A percentile compares a stretch with the other conserved stretches of the same genome.
phyloP scores from a whole-genome alignment of 2,329 filamentous ascomycete species.

The Ophiostoma ips region DNA sequence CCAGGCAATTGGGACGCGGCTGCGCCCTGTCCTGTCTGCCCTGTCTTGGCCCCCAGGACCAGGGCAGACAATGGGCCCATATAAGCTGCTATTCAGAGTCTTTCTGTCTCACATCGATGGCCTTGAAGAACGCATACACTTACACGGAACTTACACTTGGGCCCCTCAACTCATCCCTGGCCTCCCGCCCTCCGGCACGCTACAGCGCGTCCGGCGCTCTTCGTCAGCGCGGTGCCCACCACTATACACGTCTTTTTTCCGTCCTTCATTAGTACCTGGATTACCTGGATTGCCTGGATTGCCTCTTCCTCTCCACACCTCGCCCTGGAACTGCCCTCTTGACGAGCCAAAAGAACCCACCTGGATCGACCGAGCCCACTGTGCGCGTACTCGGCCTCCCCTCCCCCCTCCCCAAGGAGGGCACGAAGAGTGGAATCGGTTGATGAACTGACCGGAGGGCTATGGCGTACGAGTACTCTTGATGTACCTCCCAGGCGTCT shows the following conservation, averaged over 20 bases:
- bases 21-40: too few species aligned
- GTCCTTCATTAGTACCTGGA: not conserved
- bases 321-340: too few species aligned
- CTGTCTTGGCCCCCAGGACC: not conserved
- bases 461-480: too few species aligned
- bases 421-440: constrained; percentile 6
- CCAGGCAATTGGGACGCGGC: not conserved
- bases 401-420: constrained; percentile 8
- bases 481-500: not conserved
- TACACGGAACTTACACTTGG: not conserved
- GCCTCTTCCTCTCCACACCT: not conserved
- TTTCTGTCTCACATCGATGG: not conserved
- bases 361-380: too few species aligned
- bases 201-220: not conserved
- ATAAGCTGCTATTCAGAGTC: not conserved
- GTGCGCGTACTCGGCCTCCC: not conserved
- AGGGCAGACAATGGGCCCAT: not conserved
- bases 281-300: not conserved
- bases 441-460: constrained; percentile 2
- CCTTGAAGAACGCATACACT: not conserved
- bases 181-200: constrained; percentile 4
- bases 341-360: too few species aligned
- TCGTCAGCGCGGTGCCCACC: not conserved
- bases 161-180: not conserved
- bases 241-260: not conserved